A percentile compares a stretch with the other conserved stretches of the same genome.
phyloP scores from a whole-genome alignment of 148 eudicot species.

The Camellia lanceoleosa region DNA sequence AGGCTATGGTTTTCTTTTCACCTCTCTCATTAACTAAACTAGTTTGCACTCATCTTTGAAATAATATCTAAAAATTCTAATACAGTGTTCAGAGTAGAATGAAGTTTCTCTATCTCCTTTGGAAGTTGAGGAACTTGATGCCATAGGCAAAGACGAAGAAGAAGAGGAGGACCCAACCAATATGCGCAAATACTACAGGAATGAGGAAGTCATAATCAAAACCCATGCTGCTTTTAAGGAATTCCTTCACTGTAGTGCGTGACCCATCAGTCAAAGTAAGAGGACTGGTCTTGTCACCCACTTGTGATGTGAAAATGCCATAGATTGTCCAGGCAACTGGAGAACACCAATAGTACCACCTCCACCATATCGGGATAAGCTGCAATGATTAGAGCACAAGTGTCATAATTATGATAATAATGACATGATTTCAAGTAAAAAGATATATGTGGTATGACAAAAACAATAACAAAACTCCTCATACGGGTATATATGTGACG shows the following conservation, averaged over 20 bases:
- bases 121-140: slow-evolving; percentile 9
- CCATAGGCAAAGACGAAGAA: slow-evolving; percentile 8
- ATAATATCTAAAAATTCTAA: not conserved
- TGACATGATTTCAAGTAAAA: too few relatives aligned
- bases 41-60: not conserved
- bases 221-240: not conserved
- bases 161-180: slow-evolving; percentile 12
- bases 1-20: not conserved
- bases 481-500: too few relatives aligned
- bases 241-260: not conserved
- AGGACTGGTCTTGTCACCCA: not conserved
- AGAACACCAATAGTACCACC: slow-evolving; percentile 7
- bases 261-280: not conserved
- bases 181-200: not conserved
- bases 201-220: not conserved
- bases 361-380: slow-evolving; percentile 6
- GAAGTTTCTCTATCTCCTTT: not conserved
- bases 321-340: slow-evolving; percentile 10
- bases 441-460: too few relatives aligned
- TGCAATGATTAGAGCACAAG: not conserved
- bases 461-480: too few relatives aligned
- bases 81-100: not conserved
- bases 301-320: slow-evolving; percentile 5
- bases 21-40: not conserved
- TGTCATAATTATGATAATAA: too few relatives aligned